A percentile compares a stretch with the other conserved stretches of the same genome.
phyloP scores from a whole-genome alignment of 2,329 filamentous ascomycete species.

The Colletotrichum costaricense region DNA sequence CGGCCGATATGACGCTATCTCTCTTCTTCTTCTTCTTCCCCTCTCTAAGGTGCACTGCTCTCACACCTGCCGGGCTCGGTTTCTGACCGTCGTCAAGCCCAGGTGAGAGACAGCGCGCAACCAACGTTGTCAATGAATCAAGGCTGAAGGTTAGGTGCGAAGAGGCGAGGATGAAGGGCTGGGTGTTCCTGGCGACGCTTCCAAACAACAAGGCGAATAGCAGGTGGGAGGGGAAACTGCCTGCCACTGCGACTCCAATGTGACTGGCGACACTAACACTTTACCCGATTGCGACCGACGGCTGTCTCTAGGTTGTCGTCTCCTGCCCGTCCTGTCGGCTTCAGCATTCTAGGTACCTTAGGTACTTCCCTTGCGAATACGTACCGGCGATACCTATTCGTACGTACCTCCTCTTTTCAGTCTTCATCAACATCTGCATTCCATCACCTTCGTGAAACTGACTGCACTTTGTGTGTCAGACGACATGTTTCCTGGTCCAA shows the following conservation, averaged over 20 bases:
- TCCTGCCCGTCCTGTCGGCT: neutral
- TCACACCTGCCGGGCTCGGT: neutral
- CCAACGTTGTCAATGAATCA: neutral
- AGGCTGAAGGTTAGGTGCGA: neutral
- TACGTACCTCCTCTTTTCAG: neutral
- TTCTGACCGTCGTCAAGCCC: neutral
- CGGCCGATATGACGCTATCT: neutral
- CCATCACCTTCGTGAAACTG: neutral
- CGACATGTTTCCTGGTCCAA: constrained; percentile 1
- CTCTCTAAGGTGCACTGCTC: neutral
- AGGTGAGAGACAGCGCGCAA: neutral
- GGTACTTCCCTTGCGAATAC: neutral
- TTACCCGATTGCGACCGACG: constrained; percentile 20
- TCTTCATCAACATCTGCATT: neutral
- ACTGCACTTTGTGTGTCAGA: constrained; percentile 12
- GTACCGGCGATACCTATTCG: too few relatives aligned
- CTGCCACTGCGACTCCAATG: too few relatives aligned
- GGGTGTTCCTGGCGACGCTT: constrained; percentile 21
- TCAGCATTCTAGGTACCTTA: neutral
- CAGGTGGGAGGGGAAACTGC: neutral
- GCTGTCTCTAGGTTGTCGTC: neutral
- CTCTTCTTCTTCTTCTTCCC: neutral
- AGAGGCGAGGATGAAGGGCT: neutral
- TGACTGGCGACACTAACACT: constrained; percentile 12
- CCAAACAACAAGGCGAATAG: neutral